Evolutionary conservation across 306 rosid species (phyloP).

Genomic region (Myrica gale): DNA sequence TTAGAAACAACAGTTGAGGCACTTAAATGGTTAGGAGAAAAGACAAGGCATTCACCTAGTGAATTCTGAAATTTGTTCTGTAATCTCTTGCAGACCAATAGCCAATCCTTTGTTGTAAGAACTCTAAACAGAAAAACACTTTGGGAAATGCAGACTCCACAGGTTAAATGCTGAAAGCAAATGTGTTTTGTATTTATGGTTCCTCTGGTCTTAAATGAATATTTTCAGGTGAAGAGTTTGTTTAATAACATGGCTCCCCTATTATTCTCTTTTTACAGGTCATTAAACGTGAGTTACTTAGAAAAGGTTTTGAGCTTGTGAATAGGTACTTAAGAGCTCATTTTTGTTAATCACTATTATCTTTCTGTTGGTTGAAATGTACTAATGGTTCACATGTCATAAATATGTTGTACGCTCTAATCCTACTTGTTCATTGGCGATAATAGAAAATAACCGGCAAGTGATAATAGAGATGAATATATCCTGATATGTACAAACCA

Average conservation of each 20-base stretch:
- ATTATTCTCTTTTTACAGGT: slow-evolving; percentile 46
- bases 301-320: slow-evolving; percentile 86
- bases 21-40: not conserved
- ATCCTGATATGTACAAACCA: not conserved
- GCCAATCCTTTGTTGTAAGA: slow-evolving; percentile 68
- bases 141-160: slow-evolving; percentile 99
- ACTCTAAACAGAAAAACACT: slow-evolving; percentile 82
- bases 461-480: not conserved
- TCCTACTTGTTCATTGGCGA: not conserved
- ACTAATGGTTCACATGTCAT: not conserved
- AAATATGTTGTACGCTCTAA: not conserved
- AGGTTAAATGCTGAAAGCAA: slow-evolving; percentile 48
- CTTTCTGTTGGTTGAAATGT: not conserved
- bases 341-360: not conserved
- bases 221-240: not conserved
- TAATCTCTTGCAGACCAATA: slow-evolving; percentile 65
- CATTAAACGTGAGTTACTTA: slow-evolving; percentile 80
- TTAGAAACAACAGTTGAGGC: not conserved
- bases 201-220: slow-evolving; percentile 11
- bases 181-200: not conserved
- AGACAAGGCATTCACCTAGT: slow-evolving; percentile 8
- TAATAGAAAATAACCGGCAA: not conserved
- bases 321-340: slow-evolving; percentile 49
- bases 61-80: slow-evolving; percentile 18
- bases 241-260: slow-evolving; percentile 14